Evolutionary conservation across 2,329 filamentous ascomycete species (phyloP), one percentile per base, ranked within the genome.

Genomic region (Coccinonectria pachysandricola): DNA sequence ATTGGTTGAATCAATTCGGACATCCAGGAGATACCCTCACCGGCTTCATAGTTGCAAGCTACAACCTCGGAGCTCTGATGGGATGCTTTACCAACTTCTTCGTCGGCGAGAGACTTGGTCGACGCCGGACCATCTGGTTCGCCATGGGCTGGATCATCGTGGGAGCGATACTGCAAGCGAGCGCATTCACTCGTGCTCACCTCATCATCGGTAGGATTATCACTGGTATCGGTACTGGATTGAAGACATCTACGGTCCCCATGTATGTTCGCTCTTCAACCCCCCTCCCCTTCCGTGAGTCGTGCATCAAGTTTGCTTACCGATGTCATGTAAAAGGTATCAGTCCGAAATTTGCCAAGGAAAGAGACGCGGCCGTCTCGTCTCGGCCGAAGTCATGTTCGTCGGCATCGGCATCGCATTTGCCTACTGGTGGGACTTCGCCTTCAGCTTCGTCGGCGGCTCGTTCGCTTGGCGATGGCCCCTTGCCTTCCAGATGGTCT

Each of bases 121-220:
- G 60, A 19, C 48, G 64, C 14, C 65, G 63, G 4, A 72, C 73
- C 23, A 68, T 76, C 33, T 55, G 68, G 15, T 17, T 55, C 2
- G 74, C 72, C 12, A 64, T 64, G 12, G 37, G 52, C 4, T 63
- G 76, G 36, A 68, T 77, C 60, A 59, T 70, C 7, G 33, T 72
- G n/a, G 73, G 73, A 4, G 70, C 71, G 18, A 54, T 64, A 5
- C 59, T 78, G 15, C 75, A 79, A 46, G 53, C 66, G 19, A 56
- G 57, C 7, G 27, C 53, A 7, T 46, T 46, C 50, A 54, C 46
- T 6, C 42, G 64, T 13, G 49, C 57, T 1, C 63, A 69, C 34
- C 53, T 69, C 32, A 60, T 70, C 28, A 40, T 64, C 27, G 62
- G 62, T 2, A 50, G 62, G 27, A 55, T 67, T 5, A 49, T 69